Base-by-base conservation (phyloP, 139 green algal species). In the Trebouxia sp. region DNA sequence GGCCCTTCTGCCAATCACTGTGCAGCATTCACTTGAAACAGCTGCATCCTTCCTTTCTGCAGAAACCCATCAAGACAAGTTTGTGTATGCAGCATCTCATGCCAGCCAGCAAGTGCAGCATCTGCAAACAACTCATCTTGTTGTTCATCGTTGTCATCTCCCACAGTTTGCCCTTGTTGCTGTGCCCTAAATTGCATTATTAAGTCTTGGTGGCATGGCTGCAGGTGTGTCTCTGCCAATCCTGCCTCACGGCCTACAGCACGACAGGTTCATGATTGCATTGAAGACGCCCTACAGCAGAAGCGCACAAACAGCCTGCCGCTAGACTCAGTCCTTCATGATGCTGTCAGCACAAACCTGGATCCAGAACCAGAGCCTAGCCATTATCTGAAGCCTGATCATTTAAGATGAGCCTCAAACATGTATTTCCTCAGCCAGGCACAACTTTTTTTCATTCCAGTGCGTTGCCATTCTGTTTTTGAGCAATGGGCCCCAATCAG, bases 271-370 rank as follows among this genome's bases (percentile, higher is more conserved):
- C 62, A 72, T 45, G 62, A 72, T 35, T 45, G 42, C 62, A 72
- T 72, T 45, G 62, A 72, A 24, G 15, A 43, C 32, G 14, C 62
- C 3, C 32, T 72, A n/a, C n/a, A n/a, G 35, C 62, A 72, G 35
- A 72, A 43, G 62, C 62, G 62, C 62, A 72, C 32, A 12, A 45
- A 72, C 32, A 72, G 62, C 43, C 1, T 72, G 35, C 62, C 62
- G 9, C 62, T 72, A 45, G 62, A 72, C 0, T 28, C 32, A 5
- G 62, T 72, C 32, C 62, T 72, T 12, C 32, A 72, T n/a, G 62
- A 72, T 43, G 62, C 62, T 42, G 62, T 24, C 35, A 72, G 62
- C 62, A 72, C 62, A 43, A 72, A 72, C 35, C 62, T 72, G 20
- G 62, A 72, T 72, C 32, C 32, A 72, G 62, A 72, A 15, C 62